Evolutionary conservation across 768 basidiomycete species (phyloP).

Genomic region (Phlebiopsis gigantea): DNA sequence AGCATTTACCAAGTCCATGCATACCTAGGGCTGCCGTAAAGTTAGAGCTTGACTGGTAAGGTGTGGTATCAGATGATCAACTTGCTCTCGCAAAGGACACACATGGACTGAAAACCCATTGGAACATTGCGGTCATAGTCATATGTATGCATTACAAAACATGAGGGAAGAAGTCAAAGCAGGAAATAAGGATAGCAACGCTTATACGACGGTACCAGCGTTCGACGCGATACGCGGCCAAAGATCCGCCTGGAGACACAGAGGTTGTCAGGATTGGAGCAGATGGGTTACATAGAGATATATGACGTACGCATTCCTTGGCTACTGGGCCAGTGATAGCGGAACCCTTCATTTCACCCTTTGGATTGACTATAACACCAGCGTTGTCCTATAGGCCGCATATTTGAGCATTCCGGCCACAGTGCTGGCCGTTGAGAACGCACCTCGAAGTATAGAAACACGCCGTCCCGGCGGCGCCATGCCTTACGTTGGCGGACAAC

Average conservation of each 20-base stretch:
- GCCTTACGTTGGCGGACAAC: conserved; percentile 97
- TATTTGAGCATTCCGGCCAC: background rate
- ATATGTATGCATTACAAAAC: conserved; percentile 25
- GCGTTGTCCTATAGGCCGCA: conserved; percentile 68
- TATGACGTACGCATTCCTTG: conserved; percentile 90
- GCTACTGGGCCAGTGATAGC: conserved; percentile 96
- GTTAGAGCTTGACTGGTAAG: too few species aligned
- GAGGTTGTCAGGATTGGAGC: background rate
- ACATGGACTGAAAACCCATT: background rate
- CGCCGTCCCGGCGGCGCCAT: conserved; percentile 97
- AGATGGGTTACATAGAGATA: background rate
- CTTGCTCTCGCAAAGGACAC: too few species aligned
- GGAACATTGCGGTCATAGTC: conserved; percentile 20
- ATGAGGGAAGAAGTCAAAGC: conserved; percentile 15
- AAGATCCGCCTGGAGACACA: conserved; percentile 68
- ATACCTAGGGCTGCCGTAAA: too few species aligned
- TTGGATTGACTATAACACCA: conserved; percentile 96
- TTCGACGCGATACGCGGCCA: conserved; percentile 99
- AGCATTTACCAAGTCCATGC: too few species aligned
- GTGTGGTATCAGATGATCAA: too few species aligned
- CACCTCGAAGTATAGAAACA: conserved; percentile 98
- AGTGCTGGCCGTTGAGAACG: conserved; percentile 14
- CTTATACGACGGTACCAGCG: conserved; percentile 95
- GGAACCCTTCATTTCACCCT: conserved; percentile 99
- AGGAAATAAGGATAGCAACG: conserved; percentile 12